Conservation (phyloP, 78 protist species). For the Dictyostelium discoideum region DNA sequence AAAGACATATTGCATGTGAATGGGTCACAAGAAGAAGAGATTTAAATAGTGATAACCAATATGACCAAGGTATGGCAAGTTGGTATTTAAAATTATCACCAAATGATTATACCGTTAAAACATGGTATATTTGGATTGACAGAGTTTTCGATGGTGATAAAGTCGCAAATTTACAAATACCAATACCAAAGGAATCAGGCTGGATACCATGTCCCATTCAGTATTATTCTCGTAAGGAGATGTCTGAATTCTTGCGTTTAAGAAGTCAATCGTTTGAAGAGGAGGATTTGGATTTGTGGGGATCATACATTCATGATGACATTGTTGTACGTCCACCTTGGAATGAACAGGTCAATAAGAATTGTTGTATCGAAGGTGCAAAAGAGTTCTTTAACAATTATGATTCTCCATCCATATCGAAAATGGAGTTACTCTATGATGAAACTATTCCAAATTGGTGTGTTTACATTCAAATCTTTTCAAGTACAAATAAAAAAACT, state of each 20-base stretch:
- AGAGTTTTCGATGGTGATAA: neutral
- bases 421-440: conserved; percentile 37
- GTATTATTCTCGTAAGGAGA: neutral
- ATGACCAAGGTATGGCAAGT: conserved; percentile 1
- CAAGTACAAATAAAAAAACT: conserved; percentile 14
- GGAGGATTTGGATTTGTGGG: neutral
- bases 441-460: conserved; percentile 18
- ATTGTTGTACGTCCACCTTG: conserved; percentile 32
- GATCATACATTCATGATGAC: neutral
- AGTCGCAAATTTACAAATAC: neutral
- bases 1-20: conserved; percentile 11
- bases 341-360: neutral
- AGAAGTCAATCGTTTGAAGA: neutral
- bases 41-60: neutral
- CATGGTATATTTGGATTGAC: conserved; percentile 71
- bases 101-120: conserved; percentile 7
- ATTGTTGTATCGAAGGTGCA: conserved; percentile 11
- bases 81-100: conserved; percentile 47
- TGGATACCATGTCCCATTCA: neutral
- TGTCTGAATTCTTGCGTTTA: neutral
- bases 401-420: neutral
- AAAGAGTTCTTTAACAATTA: neutral
- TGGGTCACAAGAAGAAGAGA: conserved; percentile 29
- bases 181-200: neutral
- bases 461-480: conserved; percentile 38